These are phyloP conservation scores for Scytalidium sp. DNA, from an alignment of 2,329 filamentous ascomycete species.

Conservation along the genomic window DNA sequence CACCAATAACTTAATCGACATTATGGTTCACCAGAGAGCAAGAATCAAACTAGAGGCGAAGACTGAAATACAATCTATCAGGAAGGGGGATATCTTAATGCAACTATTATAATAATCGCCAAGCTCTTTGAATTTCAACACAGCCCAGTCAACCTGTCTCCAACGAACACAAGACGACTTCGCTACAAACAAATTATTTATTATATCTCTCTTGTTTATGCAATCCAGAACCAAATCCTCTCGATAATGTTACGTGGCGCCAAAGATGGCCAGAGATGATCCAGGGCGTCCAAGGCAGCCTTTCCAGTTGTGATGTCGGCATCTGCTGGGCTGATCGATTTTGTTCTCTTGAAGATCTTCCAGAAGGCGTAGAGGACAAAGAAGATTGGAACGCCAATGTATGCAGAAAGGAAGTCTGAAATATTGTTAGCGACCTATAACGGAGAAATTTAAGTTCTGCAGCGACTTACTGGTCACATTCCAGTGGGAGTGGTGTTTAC, in stretches of 20 bases:
- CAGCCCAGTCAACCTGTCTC: neutral
- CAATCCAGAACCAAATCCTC: conserved; percentile 44
- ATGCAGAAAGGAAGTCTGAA: conserved; percentile 71
- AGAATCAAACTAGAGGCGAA: neutral
- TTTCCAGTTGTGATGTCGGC: conserved; percentile 43
- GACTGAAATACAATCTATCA: neutral
- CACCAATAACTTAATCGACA: no score
- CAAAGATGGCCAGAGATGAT: conserved; percentile 35
- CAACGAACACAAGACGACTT: neutral
- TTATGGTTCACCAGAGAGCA: no score
- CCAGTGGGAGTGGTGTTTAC: conserved; percentile 54
- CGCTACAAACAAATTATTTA: neutral
- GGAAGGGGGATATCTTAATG: neutral
- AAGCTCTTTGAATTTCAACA: neutral
- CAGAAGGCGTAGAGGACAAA: conserved; percentile 67
- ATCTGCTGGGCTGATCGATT: conserved; percentile 31
- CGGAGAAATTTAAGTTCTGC: neutral
- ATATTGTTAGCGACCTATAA: conserved; percentile 56
- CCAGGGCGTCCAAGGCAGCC: conserved; percentile 40
- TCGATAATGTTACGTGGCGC: conserved; percentile 38
- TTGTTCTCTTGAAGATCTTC: conserved; percentile 67
- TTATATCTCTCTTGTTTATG: conserved; percentile 26
- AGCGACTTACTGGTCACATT: conserved; percentile 47
- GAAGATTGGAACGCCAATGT: conserved; percentile 71
- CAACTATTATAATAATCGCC: neutral